These are phyloP conservation scores for Eucalyptus cloeziana DNA, from an alignment of 345 rosid genomes.

Conservation along the genomic window DNA sequence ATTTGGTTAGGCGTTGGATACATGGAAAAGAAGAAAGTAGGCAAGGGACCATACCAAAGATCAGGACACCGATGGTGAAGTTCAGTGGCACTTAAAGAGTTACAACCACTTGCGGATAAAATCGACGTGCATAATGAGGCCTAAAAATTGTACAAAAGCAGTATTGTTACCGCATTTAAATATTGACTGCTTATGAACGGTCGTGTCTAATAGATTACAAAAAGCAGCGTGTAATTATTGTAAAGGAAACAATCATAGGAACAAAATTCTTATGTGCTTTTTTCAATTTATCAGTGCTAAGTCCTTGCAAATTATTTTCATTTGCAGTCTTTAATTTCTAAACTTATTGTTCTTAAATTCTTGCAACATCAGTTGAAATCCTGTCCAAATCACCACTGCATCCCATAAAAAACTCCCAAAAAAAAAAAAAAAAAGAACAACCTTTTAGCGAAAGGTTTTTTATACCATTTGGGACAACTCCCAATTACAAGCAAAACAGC, in stretches of 20 bases:
- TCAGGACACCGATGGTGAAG: too few relatives aligned
- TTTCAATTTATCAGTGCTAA: not conserved
- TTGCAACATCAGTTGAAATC: too few relatives aligned
- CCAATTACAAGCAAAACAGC: not conserved
- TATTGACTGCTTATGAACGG: not conserved
- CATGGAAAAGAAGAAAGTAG: too few relatives aligned
- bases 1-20: too few relatives aligned
- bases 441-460: not conserved
- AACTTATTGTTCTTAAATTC: too few relatives aligned
- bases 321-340: too few relatives aligned
- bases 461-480: not conserved
- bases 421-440: rapidly evolving
- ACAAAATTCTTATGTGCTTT: not conserved
- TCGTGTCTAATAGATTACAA: not conserved
- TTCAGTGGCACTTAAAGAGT: too few relatives aligned
- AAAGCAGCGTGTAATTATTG: not conserved
- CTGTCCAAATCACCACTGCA: not conserved
- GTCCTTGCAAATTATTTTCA: not conserved
- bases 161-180: too few relatives aligned
- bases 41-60: too few relatives aligned
- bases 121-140: too few relatives aligned
- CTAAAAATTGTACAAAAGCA: too few relatives aligned
- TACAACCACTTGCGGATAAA: too few relatives aligned
- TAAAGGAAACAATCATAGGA: not conserved
- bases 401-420: not conserved